Base-by-base conservation (phyloP, 176 grass and related monocot genomes). In the Juncus inflexus region DNA sequence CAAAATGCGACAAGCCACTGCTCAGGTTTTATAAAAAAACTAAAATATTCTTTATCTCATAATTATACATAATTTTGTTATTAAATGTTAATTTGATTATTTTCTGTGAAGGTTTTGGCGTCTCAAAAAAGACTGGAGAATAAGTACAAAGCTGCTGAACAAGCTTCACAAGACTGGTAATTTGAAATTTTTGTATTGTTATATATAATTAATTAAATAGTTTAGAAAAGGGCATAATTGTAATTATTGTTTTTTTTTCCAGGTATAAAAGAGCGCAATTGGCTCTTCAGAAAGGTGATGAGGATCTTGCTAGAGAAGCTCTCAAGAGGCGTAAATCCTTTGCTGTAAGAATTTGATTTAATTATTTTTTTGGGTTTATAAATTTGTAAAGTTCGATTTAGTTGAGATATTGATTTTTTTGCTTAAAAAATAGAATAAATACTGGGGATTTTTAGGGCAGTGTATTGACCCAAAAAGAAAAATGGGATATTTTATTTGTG, bases 1-100 rank as follows among this genome's bases (percentile, higher is more conserved):
- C 53, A 99, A 99, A 77, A 92, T 99, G 95, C 86, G 95, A 28
- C 95, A 99, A 76, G 95, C 95, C 52, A 99, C 95, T 62, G 95
- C 95, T 60, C 95, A 99, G 80, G 95, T 99, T 70, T 67, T 66
- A 68, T 75, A 58, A 67, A 59, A 45, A 39, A 45, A 37, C n/a
- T 37, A 47, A 47, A 47, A 47, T 6, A 42, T n/a, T 55, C 35
- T 40, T 37, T 40, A 58, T 56, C 64, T 64, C 47, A 28, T 57
- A 43, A 43, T 65, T 4, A 54, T 42, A 54, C 28, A 28, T 57
- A 43, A 43, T 65, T 8, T 64, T 42, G 52, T 76, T 52, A 69
- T 35, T 64, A 67, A 9, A 28, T 28, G 19, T 28, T 28, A 7
- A 68, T 81, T 55, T 19, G 3, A 11, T 63, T 58, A 15, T 42